Percentiles rank a stretch among this genome's conserved stretches.
phyloP scores from a whole-genome alignment of 2,329 filamentous ascomycete genomes.

The Phoma herbarum region DNA sequence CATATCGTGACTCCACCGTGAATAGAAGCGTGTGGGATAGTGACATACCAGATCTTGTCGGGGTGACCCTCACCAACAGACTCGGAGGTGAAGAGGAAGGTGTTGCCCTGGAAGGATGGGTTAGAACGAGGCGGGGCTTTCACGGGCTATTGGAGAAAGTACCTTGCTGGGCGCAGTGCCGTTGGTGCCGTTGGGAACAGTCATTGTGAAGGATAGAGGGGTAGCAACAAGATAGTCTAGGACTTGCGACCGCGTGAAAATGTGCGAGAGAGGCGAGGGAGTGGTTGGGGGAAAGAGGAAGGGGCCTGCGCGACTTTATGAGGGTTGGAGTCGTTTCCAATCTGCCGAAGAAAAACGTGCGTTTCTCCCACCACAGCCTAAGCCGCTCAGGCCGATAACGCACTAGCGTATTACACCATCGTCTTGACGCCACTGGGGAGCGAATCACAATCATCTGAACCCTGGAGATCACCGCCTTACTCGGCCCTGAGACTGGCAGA shows the following conservation, averaged over 20 bases:
- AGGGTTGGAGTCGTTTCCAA: conserved; percentile 29
- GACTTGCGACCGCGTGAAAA: conserved; percentile 49
- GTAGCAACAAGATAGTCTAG: conserved; percentile 44
- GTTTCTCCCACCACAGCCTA: conserved; percentile 21
- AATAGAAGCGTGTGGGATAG: background rate
- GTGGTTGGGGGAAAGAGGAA: conserved; percentile 27
- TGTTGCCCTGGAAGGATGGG: conserved; percentile 39
- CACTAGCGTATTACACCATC: conserved; percentile 19
- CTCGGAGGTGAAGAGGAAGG: conserved; percentile 61
- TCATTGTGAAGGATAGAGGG: conserved; percentile 30
- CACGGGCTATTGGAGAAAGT: conserved; percentile 14
- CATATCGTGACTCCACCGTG: conserved; percentile 2
- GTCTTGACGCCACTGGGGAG: conserved; percentile 24
- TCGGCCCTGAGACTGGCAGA: conserved; percentile 17
- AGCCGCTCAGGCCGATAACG: conserved; percentile 16
- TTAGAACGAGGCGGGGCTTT: conserved; percentile 27
- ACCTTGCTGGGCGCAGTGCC: conserved; percentile 38
- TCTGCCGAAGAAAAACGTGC: conserved; percentile 45
- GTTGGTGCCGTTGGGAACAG: conserved; percentile 39
- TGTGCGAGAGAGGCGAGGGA: conserved; percentile 37
- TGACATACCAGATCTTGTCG: conserved; percentile 83
- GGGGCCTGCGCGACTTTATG: conserved; percentile 45
- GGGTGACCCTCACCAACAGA: conserved; percentile 71
- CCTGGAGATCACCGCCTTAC: conserved; percentile 15
- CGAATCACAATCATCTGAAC: conserved; percentile 20